A percentile compares a stretch with the other conserved stretches of the same genome.
These are phyloP conservation scores for Cynanchum wilfordii DNA, from an alignment of 257 asterid species.

Conservation along the genomic window DNA sequence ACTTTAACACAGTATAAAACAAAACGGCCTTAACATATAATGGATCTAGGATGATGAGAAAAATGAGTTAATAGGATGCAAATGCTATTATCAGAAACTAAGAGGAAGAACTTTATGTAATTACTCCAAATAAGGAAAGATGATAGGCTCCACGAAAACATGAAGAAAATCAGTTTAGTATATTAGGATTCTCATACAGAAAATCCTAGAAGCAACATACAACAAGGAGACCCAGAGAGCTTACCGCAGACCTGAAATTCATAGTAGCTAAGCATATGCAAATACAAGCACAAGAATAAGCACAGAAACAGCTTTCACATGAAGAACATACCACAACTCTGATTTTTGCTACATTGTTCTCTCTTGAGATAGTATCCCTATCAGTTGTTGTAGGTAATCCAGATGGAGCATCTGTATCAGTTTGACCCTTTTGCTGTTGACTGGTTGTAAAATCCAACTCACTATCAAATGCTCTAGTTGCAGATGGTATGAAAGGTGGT, in stretches of 20 bases:
- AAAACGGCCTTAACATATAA: not conserved
- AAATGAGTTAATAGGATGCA: not conserved
- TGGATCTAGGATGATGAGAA: not conserved
- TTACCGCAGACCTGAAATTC: not conserved
- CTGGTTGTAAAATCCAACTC: slow-evolving; percentile 52
- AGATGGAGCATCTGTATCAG: slow-evolving; percentile 53
- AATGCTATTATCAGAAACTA: not conserved
- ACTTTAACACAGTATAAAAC: not conserved
- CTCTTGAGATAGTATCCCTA: slow-evolving; percentile 61
- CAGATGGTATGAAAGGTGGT: slow-evolving; percentile 91
- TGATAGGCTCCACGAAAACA: not conserved
- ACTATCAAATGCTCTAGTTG: slow-evolving; percentile 60
- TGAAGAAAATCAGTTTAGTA: not conserved
- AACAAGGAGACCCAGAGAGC: not conserved
- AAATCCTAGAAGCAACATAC: not conserved
- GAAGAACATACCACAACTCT: slow-evolving; percentile 79
- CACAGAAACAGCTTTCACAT: not conserved
- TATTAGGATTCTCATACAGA: not conserved
- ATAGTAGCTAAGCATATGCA: not conserved
- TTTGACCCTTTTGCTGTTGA: slow-evolving; percentile 51
- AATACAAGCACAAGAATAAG: not conserved
- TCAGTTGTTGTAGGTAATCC: slow-evolving; percentile 43
- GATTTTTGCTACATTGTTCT: slow-evolving; percentile 90
- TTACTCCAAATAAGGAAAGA: not conserved
- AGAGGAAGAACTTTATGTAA: not conserved